Conservation (phyloP, 306 rosid genomes). For the Spatholobus suberectus region DNA sequence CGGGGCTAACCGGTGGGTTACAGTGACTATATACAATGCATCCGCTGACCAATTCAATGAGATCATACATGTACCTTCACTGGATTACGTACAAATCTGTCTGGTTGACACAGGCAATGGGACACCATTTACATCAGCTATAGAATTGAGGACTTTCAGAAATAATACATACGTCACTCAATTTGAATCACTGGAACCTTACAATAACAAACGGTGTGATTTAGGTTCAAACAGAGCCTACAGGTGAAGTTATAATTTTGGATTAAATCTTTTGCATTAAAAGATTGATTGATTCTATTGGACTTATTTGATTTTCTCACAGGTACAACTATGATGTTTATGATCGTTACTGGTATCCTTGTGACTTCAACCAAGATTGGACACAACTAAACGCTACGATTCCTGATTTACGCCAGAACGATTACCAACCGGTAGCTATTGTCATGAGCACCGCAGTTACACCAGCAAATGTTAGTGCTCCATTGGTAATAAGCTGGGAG, state of each 20-base stretch:
- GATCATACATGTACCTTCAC: conserved; percentile 44
- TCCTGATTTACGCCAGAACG: neutral
- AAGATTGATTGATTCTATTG: neutral
- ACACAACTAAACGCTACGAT: neutral
- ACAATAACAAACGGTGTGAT: neutral
- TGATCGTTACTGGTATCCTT: conserved; percentile 34
- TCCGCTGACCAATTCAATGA: neutral
- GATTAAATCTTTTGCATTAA: no score
- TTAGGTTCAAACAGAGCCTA: conserved; percentile 23
- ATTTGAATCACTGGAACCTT: conserved; percentile 17
- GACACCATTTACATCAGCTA: conserved; percentile 54
- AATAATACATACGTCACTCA: conserved; percentile 21
- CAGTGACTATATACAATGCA: conserved; percentile 20
- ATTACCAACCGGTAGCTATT: conserved; percentile 6
- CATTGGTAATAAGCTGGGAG: neutral
- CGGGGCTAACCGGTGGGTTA: conserved; percentile 49
- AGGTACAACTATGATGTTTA: conserved; percentile 45
- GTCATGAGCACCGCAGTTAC: conserved; percentile 44
- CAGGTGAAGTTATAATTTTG: conserved; percentile 22
- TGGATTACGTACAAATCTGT: conserved; percentile 45
- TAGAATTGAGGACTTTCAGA: conserved; percentile 48
- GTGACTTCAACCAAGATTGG: neutral
- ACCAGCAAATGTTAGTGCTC: conserved; percentile 25
- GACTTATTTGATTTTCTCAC: neutral
- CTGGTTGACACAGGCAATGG: conserved; percentile 47